Evolutionary conservation across 306 rosid species (phyloP).

Genomic region (Geum urbanum): DNA sequence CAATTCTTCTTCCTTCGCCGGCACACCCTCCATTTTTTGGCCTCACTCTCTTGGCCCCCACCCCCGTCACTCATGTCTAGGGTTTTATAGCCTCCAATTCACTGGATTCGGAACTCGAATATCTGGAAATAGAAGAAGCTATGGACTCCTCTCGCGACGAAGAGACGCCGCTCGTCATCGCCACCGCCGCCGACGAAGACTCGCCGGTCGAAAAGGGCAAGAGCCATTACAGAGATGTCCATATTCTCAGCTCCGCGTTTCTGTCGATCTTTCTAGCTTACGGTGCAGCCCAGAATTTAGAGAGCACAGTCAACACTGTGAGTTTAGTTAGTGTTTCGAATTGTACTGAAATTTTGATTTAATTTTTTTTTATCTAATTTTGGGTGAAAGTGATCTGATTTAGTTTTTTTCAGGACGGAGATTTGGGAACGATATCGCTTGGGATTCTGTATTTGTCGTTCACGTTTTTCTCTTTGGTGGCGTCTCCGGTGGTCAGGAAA

Average conservation of each 20-base stretch:
- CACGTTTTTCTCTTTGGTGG: slow-evolving; percentile 70
- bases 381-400: background rate
- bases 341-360: background rate
- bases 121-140: background rate
- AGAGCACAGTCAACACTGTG: slow-evolving; percentile 81
- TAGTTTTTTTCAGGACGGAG: slow-evolving; percentile 61
- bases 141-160: slow-evolving; percentile 56
- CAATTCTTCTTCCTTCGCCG: slow-evolving; percentile 32
- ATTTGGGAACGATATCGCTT: slow-evolving; percentile 79
- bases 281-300: slow-evolving; percentile 89
- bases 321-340: slow-evolving; percentile 9
- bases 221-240: slow-evolving; percentile 56
- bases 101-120: slow-evolving; percentile 12
- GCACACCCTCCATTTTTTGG: slow-evolving; percentile 25
- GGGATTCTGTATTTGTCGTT: slow-evolving; percentile 81
- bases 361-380: background rate
- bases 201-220: slow-evolving; percentile 17
- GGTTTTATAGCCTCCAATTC: slow-evolving; percentile 10
- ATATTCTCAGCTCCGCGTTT: slow-evolving; percentile 61
- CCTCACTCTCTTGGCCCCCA: slow-evolving; percentile 18
- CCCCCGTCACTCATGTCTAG: slow-evolving; percentile 6
- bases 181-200: slow-evolving; percentile 10
- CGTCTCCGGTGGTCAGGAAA: slow-evolving; percentile 72
- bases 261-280: slow-evolving; percentile 73
- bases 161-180: slow-evolving; percentile 49